phyloP scores from a whole-genome alignment of 495 filamentous ascomycete species.

The Parathielavia appendiculata region DNA sequence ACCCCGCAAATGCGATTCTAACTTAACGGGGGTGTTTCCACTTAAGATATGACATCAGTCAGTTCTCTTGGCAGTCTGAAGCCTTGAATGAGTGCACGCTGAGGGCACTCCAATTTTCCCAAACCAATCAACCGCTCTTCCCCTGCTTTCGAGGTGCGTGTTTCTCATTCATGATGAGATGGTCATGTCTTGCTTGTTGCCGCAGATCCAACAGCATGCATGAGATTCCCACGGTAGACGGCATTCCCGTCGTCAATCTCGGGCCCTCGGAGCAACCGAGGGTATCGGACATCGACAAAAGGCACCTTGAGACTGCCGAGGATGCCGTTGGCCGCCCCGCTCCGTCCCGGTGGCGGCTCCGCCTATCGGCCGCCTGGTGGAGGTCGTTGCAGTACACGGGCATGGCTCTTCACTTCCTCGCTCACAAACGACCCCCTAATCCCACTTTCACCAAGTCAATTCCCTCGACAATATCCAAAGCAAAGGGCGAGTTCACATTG shows the following conservation, averaged over 20 bases:
- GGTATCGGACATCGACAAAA: constrained; percentile 1
- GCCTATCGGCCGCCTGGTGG: constrained; percentile 68
- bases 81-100: background rate
- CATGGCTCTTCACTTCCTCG: constrained; percentile 69
- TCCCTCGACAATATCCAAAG: constrained; percentile 52
- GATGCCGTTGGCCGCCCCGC: constrained; percentile 34
- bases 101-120: too few relatives aligned
- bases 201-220: constrained; percentile 16
- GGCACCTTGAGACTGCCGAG: constrained; percentile 33
- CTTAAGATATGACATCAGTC: background rate
- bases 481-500: constrained; percentile 54
- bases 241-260: constrained; percentile 32
- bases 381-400: constrained; percentile 71
- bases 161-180: too few relatives aligned
- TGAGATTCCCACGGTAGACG: constrained; percentile 31
- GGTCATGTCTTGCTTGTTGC: background rate
- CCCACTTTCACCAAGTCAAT: constrained; percentile 64
- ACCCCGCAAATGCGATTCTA: too few relatives aligned
- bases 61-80: background rate
- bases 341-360: constrained; percentile 63
- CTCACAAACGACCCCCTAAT: constrained; percentile 59
- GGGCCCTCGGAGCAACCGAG: constrained; percentile 9
- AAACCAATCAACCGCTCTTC: too few relatives aligned
- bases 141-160: too few relatives aligned
- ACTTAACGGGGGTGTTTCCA: background rate